Evolutionary conservation across 2,329 filamentous ascomycete genomes (phyloP), one percentile per base, ranked within the genome.

Genomic region (Penicillium sumatraense): DNA sequence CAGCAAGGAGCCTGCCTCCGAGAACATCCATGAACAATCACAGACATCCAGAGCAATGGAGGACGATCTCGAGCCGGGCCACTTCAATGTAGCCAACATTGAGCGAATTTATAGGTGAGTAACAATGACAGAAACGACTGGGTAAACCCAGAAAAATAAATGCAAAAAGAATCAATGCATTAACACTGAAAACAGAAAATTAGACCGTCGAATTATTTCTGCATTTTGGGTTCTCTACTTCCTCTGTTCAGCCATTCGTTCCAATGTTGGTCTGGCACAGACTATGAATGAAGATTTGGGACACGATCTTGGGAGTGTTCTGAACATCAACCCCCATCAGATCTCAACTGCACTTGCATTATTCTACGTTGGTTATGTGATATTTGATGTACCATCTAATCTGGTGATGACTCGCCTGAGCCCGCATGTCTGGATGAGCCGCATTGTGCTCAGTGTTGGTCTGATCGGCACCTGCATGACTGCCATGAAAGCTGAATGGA

Each of bases 141-240:
- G 13, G 21, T 45, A 16, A 20, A 1, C 9, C 42, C 46, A 83
- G 81, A 50, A 85, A 85, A 71, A 76, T 86, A 29, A 83, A 86
- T n/a, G n/a, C n/a, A n/a, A n/a, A n/a, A n/a, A n/a, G n/a, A n/a
- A n/a, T n/a, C n/a, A n/a, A n/a, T n/a, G n/a, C n/a, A n/a, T n/a
- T n/a, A n/a, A n/a, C n/a, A n/a, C n/a, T n/a, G n/a, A n/a, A n/a
- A n/a, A 45, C 46, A 83, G 81, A 50, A 85, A 85, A 71, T 76
- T 86, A 29, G 83, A 86, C 60, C 76, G 77, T n/a, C 77, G 83
- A 16, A 85, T 85, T 56, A 79, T 85, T 56, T 81, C 82, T 83
- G 90, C 92, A 26, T 93, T 96, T 74, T 96, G 92, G 92, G 74
- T 88, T 14, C 82, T 96, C 14, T 96, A 96, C 78, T 96, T 96